Percentiles rank a stretch among this genome's conserved stretches.
Conservation (phyloP, 164 flowering plant species). For the Nymphaea colorata region DNA sequence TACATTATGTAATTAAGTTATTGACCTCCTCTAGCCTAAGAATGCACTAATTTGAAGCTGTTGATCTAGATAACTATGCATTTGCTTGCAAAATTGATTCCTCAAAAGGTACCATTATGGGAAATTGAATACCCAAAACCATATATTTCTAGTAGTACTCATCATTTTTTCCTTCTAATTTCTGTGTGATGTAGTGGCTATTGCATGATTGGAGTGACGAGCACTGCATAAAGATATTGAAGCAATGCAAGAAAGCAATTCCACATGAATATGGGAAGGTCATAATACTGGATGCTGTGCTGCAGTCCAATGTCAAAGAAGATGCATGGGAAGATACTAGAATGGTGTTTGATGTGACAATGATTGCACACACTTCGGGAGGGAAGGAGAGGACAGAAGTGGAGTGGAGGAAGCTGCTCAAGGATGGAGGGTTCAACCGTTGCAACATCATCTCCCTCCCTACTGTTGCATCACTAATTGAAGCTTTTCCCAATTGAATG, state of each 20-base stretch:
- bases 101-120: no score
- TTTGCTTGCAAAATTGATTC: no score
- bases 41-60: no score
- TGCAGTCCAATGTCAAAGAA: background rate
- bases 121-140: no score
- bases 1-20: no score
- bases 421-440: constrained; percentile 3
- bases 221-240: constrained; percentile 1
- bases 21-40: no score
- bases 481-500: background rate
- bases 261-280: constrained; percentile 5
- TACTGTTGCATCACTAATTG: constrained; percentile 2
- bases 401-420: constrained; percentile 7
- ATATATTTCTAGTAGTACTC: no score
- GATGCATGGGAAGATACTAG: background rate
- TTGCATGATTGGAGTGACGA: constrained; percentile 6
- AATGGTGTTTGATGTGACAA: constrained; percentile 40
- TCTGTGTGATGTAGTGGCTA: constrained; percentile 2
- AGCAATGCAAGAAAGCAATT: constrained; percentile 3
- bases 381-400: constrained; percentile 7
- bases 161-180: no score
- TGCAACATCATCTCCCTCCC: background rate
- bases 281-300: constrained; percentile 2
- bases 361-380: constrained; percentile 23
- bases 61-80: no score